A percentile compares a stretch with the other conserved stretches of the same genome.
phyloP scores from a whole-genome alignment of 2,329 filamentous ascomycete species.

The Neofusicoccum ribis region DNA sequence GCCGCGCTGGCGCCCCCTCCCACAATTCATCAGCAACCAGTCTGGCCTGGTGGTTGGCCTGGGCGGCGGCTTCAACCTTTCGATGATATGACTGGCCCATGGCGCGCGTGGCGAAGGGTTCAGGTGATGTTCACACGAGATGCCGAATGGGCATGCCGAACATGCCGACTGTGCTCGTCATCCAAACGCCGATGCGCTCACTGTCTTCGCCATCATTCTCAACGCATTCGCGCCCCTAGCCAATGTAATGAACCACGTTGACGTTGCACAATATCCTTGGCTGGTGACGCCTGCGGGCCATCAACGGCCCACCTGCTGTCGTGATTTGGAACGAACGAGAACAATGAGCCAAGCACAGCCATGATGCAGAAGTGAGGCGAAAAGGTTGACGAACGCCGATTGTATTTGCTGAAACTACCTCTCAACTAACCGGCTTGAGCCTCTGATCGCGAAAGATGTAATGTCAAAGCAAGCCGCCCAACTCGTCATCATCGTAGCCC shows the following conservation, averaged over 20 bases:
- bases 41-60: neutral
- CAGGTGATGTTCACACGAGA: constrained; percentile 3
- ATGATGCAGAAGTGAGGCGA: neutral
- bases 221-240: neutral
- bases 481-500: constrained; percentile 20
- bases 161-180: constrained; percentile 7
- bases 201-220: neutral
- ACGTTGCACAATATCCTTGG: neutral
- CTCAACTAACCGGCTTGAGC: constrained; percentile 13
- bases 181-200: neutral
- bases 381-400: constrained; percentile 2
- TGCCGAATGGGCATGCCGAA: constrained; percentile 7
- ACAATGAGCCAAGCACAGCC: no score
- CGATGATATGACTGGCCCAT: constrained; percentile 1
- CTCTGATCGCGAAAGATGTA: constrained; percentile 18
- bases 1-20: neutral
- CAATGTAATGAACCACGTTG: neutral
- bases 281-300: neutral
- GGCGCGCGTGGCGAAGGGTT: neutral
- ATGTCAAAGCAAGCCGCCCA: constrained; percentile 18
- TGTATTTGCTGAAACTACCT: constrained; percentile 13
- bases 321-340: neutral
- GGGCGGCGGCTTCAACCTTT: neutral
- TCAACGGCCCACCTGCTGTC: neutral
- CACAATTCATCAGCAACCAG: constrained; percentile 5